Conservation (phyloP, 345 rosid genomes). For the Dipteronia sinensis region DNA sequence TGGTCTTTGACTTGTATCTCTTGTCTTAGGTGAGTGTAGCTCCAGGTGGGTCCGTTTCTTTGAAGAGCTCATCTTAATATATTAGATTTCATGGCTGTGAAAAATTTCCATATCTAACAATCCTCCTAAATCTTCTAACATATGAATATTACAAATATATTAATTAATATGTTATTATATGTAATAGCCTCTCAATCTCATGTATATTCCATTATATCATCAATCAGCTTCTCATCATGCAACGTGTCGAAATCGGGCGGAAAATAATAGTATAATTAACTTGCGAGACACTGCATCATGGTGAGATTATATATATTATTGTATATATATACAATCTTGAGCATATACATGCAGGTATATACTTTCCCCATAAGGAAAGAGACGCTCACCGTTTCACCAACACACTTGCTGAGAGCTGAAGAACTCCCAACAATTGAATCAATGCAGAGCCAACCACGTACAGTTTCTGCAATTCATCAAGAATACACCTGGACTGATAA, state of each 20-base stretch:
- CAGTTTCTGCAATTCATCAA: slow-evolving; percentile 4
- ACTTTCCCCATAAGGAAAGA: slow-evolving; percentile 26
- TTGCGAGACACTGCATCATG: not conserved
- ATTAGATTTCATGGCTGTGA: slow-evolving; percentile 7
- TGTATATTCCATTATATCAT: not conserved
- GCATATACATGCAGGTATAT: not conserved
- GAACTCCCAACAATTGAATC: slow-evolving; percentile 19
- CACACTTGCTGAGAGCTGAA: slow-evolving; percentile 27
- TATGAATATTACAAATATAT: not conserved
- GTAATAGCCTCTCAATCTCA: not conserved
- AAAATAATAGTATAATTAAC: not conserved
- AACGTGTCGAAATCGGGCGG: not conserved
- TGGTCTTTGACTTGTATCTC: slow-evolving; percentile 43
- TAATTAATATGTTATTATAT: no score
- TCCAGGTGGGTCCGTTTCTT: slow-evolving; percentile 38
- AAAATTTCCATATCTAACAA: not conserved
- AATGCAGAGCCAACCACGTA: slow-evolving; percentile 23
- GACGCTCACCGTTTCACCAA: slow-evolving; percentile 11
- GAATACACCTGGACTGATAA: not conserved
- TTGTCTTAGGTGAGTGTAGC: slow-evolving; percentile 36
- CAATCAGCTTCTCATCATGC: slow-evolving; percentile 7
- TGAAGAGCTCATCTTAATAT: not conserved
- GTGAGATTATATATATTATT: not conserved
- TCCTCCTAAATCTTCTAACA: not conserved
- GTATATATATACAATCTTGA: not conserved